A percentile compares a stretch with the other conserved stretches of the same genome.
Conservation (phyloP, 495 filamentous ascomycete species). For the Penicillium simplicissimum region DNA sequence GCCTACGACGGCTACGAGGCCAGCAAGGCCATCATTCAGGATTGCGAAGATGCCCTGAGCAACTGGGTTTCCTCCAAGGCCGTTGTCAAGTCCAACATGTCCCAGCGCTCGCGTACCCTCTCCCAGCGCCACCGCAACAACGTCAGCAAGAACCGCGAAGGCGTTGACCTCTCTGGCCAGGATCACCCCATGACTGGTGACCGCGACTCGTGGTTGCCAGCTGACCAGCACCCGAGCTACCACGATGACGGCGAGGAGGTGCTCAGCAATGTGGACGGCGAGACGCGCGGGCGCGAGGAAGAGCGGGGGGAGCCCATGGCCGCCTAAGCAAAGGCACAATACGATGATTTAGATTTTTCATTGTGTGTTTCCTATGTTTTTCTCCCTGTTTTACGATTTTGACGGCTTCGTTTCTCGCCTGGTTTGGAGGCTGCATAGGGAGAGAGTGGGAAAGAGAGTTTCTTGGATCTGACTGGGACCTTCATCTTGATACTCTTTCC, state of each 20-base stretch:
- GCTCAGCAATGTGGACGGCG: slow-evolving; percentile 53
- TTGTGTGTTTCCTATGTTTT: background rate
- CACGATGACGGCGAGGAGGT: slow-evolving; percentile 56
- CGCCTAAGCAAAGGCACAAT: slow-evolving; percentile 16
- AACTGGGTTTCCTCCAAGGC: slow-evolving; percentile 95
- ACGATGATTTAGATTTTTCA: background rate
- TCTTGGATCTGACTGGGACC: no score
- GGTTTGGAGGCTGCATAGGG: background rate
- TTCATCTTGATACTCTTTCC: background rate
- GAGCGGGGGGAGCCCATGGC: slow-evolving; percentile 51
- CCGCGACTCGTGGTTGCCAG: slow-evolving; percentile 87
- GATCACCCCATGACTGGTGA: slow-evolving; percentile 76
- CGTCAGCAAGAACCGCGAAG: slow-evolving; percentile 56
- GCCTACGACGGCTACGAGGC: slow-evolving; percentile 98
- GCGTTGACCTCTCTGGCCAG: slow-evolving; percentile 79
- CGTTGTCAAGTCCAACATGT: slow-evolving; percentile 80
- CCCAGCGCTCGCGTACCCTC: slow-evolving; percentile 78
- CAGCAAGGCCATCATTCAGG: slow-evolving; percentile 98
- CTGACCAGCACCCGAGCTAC: slow-evolving; percentile 70
- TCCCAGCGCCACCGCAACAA: slow-evolving; percentile 78
- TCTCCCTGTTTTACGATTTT: slow-evolving; percentile 11
- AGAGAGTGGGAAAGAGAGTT: no score
- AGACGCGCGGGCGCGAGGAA: slow-evolving; percentile 61
- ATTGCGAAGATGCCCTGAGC: slow-evolving; percentile 94
- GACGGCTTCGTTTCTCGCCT: slow-evolving; percentile 20